These are phyloP conservation scores for Lactarius sp. DNA, from an alignment of 768 basidiomycete species.

Conservation along the genomic window DNA sequence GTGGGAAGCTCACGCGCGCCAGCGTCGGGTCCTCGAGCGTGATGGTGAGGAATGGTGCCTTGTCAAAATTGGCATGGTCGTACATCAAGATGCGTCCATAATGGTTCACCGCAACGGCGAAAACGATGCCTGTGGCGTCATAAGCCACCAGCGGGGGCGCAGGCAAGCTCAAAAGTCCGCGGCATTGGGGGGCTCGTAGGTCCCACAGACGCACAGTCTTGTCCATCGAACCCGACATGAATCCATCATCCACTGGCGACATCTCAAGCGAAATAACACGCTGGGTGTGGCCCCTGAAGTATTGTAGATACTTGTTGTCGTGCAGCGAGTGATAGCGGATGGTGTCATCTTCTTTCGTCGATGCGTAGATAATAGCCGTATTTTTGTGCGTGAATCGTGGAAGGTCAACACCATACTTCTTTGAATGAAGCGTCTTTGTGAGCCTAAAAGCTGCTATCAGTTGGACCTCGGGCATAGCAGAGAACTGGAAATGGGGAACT, in stretches of 20 bases:
- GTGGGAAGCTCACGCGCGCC: constrained; percentile 72
- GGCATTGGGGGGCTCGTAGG: constrained; percentile 69
- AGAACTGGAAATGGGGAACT: constrained; percentile 41
- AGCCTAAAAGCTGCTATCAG: constrained; percentile 45
- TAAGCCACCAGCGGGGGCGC: constrained; percentile 77
- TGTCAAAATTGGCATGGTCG: constrained; percentile 83
- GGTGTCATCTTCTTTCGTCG: constrained; percentile 93
- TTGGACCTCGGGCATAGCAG: constrained; percentile 27
- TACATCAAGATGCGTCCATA: constrained; percentile 82
- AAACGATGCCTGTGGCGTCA: constrained; percentile 76
- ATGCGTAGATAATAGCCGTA: constrained; percentile 80
- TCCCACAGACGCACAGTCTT: constrained; percentile 97
- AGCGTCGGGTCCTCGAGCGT: constrained; percentile 79
- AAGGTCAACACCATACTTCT: constrained; percentile 95
- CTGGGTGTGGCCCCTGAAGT: constrained; percentile 92
- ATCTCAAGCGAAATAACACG: constrained; percentile 88
- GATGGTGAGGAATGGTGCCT: constrained; percentile 84
- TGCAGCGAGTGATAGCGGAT: constrained; percentile 93
- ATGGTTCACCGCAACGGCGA: constrained; percentile 81
- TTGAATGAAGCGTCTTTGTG: constrained; percentile 76
- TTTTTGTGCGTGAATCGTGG: constrained; percentile 93
- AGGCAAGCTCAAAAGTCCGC: constrained; percentile 73
- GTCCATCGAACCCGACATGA: constrained; percentile 93
- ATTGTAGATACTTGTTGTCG: constrained; percentile 93
- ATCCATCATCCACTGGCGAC: constrained; percentile 89